Conservation (phyloP, 805 yeast species). For the Yarrowia hollandica region DNA sequence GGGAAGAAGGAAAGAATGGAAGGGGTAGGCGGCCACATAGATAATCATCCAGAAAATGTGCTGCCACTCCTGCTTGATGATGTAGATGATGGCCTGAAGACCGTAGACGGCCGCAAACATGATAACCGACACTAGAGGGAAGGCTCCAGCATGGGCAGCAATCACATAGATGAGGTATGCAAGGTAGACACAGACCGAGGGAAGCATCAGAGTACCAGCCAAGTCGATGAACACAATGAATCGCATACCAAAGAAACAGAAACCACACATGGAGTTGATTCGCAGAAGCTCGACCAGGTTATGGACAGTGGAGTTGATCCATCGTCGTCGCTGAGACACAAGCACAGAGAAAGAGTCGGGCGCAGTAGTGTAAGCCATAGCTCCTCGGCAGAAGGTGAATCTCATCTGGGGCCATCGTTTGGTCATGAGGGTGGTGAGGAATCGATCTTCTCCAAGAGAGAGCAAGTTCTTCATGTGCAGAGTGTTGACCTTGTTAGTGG, state of each 20-base stretch:
- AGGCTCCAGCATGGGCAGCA: conserved; percentile 52
- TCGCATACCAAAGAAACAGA: conserved; percentile 61
- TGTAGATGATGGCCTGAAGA: conserved; percentile 55
- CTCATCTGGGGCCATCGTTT: conserved; percentile 56
- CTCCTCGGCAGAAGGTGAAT: conserved; percentile 57
- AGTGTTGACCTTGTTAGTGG: conserved; percentile 58
- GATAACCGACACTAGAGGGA: conserved; percentile 53
- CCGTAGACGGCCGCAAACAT: conserved; percentile 60
- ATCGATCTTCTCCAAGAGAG: conserved; percentile 63
- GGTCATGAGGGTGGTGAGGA: conserved; percentile 57
- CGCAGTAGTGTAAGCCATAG: conserved; percentile 57
- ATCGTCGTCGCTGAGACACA: conserved; percentile 60
- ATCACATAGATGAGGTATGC: conserved; percentile 54
- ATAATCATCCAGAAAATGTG: conserved; percentile 57
- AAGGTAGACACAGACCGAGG: conserved; percentile 57
- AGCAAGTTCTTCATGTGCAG: conserved; percentile 61
- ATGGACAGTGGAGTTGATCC: conserved; percentile 68
- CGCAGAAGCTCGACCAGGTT: conserved; percentile 58
- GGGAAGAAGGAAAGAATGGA: conserved; percentile 62
- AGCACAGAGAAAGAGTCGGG: conserved; percentile 54
- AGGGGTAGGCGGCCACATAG: conserved; percentile 57
- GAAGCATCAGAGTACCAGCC: conserved; percentile 56
- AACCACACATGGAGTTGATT: conserved; percentile 61
- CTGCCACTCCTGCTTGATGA: conserved; percentile 48
- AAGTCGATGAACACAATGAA: conserved; percentile 58